These are phyloP conservation scores for Thalassiosira delicatula DNA, from an alignment of 352 stramenopile species.

Conservation along the genomic window DNA sequence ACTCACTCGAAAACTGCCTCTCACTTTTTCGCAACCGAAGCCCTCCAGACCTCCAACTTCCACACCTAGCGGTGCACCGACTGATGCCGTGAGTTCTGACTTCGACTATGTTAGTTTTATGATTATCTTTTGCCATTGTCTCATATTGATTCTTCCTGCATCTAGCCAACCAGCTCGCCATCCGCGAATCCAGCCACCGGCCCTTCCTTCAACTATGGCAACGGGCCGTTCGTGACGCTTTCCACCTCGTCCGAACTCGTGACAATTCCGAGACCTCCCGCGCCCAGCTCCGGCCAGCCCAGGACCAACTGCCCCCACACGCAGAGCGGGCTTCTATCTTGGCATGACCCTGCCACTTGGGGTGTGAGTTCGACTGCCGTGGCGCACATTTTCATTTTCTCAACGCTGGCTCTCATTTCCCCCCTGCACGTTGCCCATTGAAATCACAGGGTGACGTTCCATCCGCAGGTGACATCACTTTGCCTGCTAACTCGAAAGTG, in stretches of 20 bases:
- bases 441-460: conserved; percentile 18
- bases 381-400: not conserved
- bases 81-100: not conserved
- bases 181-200: not conserved
- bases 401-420: not conserved
- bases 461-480: conserved; percentile 30
- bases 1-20: not conserved
- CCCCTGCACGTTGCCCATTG: not conserved
- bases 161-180: not conserved
- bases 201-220: not conserved
- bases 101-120: not conserved
- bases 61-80: not conserved
- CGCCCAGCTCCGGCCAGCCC: not conserved
- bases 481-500: conserved; percentile 44
- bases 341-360: conserved; percentile 29
- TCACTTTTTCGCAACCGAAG: not conserved
- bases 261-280: conserved; percentile 20
- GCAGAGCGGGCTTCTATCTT: conserved; percentile 5
- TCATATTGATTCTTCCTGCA: not conserved
- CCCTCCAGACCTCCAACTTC: not conserved
- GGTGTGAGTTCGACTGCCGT: too few species aligned
- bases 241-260: conserved; percentile 13
- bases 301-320: conserved; percentile 22
- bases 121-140: not conserved
- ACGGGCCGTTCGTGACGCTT: conserved; percentile 10